Percentiles rank a stretch among this genome's conserved stretches.
phyloP scores from a whole-genome alignment of 208 protist species.

The Leptomonas seymouri region DNA sequence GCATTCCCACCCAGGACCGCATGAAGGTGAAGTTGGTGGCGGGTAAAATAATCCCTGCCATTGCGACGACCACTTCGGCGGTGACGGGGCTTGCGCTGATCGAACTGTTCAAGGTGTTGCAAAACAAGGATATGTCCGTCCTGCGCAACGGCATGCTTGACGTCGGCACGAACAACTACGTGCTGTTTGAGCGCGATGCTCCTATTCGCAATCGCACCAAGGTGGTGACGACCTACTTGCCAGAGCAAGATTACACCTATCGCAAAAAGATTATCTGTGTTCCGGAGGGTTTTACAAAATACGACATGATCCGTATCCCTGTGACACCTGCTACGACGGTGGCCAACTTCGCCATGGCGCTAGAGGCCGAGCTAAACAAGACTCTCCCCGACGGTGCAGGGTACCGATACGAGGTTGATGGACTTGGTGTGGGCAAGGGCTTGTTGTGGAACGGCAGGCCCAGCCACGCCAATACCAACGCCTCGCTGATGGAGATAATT shows the following conservation, averaged over 20 bases:
- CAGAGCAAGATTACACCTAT: conserved; percentile 90
- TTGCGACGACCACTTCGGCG: conserved; percentile 99
- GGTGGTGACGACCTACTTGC: conserved; percentile 75
- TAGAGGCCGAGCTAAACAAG: conserved; percentile 61
- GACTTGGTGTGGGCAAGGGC: conserved; percentile 84
- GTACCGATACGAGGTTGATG: conserved; percentile 71
- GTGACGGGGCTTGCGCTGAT: conserved; percentile 98
- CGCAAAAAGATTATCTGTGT: conserved; percentile 82
- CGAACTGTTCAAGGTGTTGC: conserved; percentile 98
- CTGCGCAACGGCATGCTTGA: conserved; percentile 91
- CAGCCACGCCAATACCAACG: conserved; percentile 77
- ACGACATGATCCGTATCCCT: conserved; percentile 74
- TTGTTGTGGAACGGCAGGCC: conserved; percentile 82
- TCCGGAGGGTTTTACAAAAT: conserved; percentile 89
- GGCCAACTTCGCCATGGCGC: conserved; percentile 54
- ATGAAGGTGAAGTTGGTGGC: conserved; percentile 94
- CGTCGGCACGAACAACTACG: conserved; percentile 90
- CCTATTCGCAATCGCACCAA: conserved; percentile 75
- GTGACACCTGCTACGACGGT: conserved; percentile 75
- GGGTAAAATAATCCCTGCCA: conserved; percentile 99
- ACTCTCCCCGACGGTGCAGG: conserved; percentile 37
- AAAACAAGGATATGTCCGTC: conserved; percentile 67
- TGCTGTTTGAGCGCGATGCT: conserved; percentile 85
- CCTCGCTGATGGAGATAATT: conserved; percentile 79
- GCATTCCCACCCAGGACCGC: conserved; percentile 87